A percentile compares a stretch with the other conserved stretches of the same genome.
These are phyloP conservation scores for Ambrosiella xylebori DNA, from an alignment of 2,329 filamentous ascomycete genomes.

Conservation along the genomic window DNA sequence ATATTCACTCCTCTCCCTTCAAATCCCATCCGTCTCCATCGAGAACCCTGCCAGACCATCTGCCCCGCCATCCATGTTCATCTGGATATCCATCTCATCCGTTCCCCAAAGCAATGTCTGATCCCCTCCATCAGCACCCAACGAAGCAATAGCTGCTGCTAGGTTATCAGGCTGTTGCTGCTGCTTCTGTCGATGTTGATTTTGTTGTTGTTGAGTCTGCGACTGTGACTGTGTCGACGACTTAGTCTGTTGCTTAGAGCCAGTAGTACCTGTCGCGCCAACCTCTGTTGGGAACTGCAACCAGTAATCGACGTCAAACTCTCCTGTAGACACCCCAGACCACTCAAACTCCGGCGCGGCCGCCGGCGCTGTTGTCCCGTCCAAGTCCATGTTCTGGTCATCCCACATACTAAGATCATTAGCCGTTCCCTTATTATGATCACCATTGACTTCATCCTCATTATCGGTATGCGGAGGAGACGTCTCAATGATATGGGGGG, in stretches of 20 bases:
- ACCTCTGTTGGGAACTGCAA: conserved; percentile 37
- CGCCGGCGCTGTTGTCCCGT: conserved; percentile 5
- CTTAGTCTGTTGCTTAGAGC: no score
- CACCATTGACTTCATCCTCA: conserved; percentile 20
- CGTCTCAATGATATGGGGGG: conserved; percentile 6
- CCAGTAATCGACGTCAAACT: conserved; percentile 42
- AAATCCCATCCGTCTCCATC: no score
- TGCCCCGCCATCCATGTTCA: not conserved
- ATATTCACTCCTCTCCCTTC: no score
- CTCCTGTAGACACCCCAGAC: conserved; percentile 33
- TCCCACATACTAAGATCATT: conserved; percentile 26
- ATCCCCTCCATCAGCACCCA: not conserved
- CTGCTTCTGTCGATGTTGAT: not conserved
- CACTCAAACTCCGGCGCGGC: conserved; percentile 31
- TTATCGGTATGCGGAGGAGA: conserved; percentile 29
- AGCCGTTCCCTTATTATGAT: conserved; percentile 22
- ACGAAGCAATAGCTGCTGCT: not conserved
- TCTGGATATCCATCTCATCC: conserved; percentile 6
- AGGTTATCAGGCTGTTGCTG: not conserved
- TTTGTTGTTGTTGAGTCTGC: no score
- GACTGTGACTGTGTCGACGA: no score
- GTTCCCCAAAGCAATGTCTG: conserved; percentile 9
- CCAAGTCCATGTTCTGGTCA: conserved; percentile 24
- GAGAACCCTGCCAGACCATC: conserved; percentile 15
- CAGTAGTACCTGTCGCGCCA: conserved; percentile 21